Evolutionary conservation across 345 rosid species (phyloP).

Genomic region (Orychophragmus violaceus): DNA sequence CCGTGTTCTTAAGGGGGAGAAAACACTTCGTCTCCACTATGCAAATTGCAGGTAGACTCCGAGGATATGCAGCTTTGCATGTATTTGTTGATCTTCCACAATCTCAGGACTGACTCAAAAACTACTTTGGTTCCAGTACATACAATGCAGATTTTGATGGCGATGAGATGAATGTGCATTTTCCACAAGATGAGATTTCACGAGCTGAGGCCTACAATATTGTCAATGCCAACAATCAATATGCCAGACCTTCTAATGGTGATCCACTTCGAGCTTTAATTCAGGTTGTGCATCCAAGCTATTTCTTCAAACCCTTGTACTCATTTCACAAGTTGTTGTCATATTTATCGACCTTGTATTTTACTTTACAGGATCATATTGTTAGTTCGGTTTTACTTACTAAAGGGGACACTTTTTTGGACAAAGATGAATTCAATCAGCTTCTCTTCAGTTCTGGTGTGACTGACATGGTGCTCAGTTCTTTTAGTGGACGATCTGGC

Average conservation of each 20-base stretch:
- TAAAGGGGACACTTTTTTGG: conserved; percentile 83
- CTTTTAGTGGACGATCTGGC: conserved; percentile 50
- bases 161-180: conserved; percentile 99
- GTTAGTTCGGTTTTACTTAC: conserved; percentile 85
- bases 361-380: conserved; percentile 74
- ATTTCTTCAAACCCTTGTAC: conserved; percentile 2
- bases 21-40: conserved; percentile 96
- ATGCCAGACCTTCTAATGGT: conserved; percentile 92
- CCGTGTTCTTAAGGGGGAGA: conserved; percentile 89
- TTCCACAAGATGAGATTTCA: conserved; percentile 98
- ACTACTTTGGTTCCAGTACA: conserved; percentile 52
- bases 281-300: conserved; percentile 51
- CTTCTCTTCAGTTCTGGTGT: conserved; percentile 83
- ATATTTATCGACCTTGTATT: conserved; percentile 5
- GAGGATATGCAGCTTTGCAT: neutral
- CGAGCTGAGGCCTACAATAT: conserved; percentile 98
- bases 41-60: conserved; percentile 91
- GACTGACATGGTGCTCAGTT: conserved; percentile 35
- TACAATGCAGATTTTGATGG: conserved; percentile 99
- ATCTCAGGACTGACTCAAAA: conserved; percentile 4
- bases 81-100: conserved; percentile 1
- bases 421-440: conserved; percentile 59
- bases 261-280: conserved; percentile 86
- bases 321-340: conserved; percentile 4
- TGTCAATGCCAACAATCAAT: conserved; percentile 96